Evolutionary conservation across 2,329 filamentous ascomycete species (phyloP).

Genomic region (Diaporthe nobilis): DNA sequence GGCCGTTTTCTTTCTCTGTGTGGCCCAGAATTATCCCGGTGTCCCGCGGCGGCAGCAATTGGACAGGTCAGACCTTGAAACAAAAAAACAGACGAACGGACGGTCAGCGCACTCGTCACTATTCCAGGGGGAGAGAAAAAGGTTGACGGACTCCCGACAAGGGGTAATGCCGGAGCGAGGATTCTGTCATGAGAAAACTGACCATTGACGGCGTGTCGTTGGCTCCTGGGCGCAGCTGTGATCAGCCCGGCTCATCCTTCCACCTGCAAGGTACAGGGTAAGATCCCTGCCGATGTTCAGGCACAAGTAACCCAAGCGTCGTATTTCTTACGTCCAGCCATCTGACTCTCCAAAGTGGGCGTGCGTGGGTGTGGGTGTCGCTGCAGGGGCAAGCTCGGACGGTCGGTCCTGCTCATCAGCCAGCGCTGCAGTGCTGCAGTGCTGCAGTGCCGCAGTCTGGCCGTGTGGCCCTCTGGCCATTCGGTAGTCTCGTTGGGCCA

Average conservation of each 20-base stretch:
- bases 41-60: conserved; percentile 22
- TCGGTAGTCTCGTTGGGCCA: conserved; percentile 2
- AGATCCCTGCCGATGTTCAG: conserved; percentile 38
- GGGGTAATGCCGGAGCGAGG: not conserved
- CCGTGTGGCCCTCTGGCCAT: not conserved
- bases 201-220: conserved; percentile 23
- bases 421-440: not conserved
- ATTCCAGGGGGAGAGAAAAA: conserved; percentile 3
- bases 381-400: conserved; percentile 34
- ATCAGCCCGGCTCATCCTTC: conserved; percentile 41
- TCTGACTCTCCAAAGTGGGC: conserved; percentile 15
- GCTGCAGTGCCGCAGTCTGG: not conserved
- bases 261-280: conserved; percentile 44
- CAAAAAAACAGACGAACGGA: conserved; percentile 29
- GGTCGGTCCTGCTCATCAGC: conserved; percentile 27
- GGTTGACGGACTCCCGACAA: conserved; percentile 5
- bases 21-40: conserved; percentile 3
- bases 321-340: conserved; percentile 38
- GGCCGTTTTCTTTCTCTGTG: not conserved
- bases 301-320: conserved; percentile 37
- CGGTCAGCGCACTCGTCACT: conserved; percentile 18
- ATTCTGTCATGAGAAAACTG: conserved; percentile 2
- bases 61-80: conserved; percentile 23
- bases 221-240: conserved; percentile 11
- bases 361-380: conserved; percentile 2